Base-by-base conservation (phyloP, 768 basidiomycete genomes). In the Lyophyllum shimeji region DNA sequence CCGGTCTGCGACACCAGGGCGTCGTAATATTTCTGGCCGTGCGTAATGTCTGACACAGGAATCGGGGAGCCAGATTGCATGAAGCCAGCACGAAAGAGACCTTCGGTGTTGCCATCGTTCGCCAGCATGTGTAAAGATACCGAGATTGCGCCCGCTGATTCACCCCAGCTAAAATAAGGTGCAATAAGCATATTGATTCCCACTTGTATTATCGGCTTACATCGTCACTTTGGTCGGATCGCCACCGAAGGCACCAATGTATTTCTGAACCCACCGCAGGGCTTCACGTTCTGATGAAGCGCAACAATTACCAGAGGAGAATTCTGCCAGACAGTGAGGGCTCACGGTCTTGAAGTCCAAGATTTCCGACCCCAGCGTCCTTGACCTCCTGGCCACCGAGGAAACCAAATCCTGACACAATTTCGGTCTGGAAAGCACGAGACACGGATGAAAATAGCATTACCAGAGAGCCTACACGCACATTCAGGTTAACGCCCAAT, bases 311-410 rank as follows among this genome's bases (percentile, higher is more conserved):
- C 13, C 33, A 5, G 17, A 17, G 33, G 13, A 40, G 17, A 2
- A 15, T 21, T 46, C 12, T 13, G 25, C 25, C 46, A 47, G 33
- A 21, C 2, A 25, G 44, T 20, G 0, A 31, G 31, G 13, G 9
- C 81, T 66, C 61, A 83, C 83, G 83, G 69, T 89, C 86, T 54
- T 79, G 80, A 21, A 90, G 69, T n/a, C 87, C 87, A 20, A 87
- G 71, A 63, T 89, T 89, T 0, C 80, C 82, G 7, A 82, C 71
- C 1, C 78, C 79, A 2, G 77, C 82, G 3, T 68, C 73, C 46
- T 76, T 78, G 1, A 83, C 76, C 69, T 85, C 82, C 58, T 76
- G 71, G 42, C 81, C 71, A 0, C 76, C 74, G 37, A 84, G 56
- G 65, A 84, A 81, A 7, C 80, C 80, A 50, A 79, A 73, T 5